Conservation (phyloP, 2,329 filamentous ascomycete species). For the Tolypocladium ovalisporum region DNA sequence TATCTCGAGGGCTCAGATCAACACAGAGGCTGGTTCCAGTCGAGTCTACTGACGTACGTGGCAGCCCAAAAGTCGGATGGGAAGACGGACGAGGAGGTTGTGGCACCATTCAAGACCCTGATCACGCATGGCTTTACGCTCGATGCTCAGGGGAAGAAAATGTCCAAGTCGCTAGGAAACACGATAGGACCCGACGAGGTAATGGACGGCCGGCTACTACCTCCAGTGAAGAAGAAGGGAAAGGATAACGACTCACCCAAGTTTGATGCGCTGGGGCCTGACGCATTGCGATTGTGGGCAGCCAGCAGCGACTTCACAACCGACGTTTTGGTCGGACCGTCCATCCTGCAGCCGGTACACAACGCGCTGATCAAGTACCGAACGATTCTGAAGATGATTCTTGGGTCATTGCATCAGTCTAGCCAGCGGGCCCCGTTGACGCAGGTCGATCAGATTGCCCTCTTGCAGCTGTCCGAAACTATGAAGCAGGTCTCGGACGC, state of each 20-base stretch:
- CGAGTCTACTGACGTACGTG: conserved; percentile 78
- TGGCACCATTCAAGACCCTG: conserved; percentile 72
- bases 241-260: conserved; percentile 27
- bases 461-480: conserved; percentile 60
- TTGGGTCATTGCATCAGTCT: conserved; percentile 59
- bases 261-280: conserved; percentile 68
- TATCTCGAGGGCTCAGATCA: conserved; percentile 94
- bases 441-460: conserved; percentile 60
- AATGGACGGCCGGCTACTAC: conserved; percentile 71
- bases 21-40: conserved; percentile 98
- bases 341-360: conserved; percentile 67
- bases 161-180: conserved; percentile 96
- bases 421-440: conserved; percentile 40
- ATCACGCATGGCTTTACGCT: conserved; percentile 94
- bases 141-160: conserved; percentile 84
- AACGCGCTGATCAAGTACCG: conserved; percentile 75
- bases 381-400: conserved; percentile 79
- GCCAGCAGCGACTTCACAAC: conserved; percentile 85
- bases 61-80: conserved; percentile 42
- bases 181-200: conserved; percentile 71
- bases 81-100: conserved; percentile 12
- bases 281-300: conserved; percentile 82
- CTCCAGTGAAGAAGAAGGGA: conserved; percentile 52
- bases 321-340: conserved; percentile 73
- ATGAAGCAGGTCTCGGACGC: conserved; percentile 53